Evolutionary conservation across 805 yeast species (phyloP).

Genomic region (Vanderwaltozyma yarrowii): DNA sequence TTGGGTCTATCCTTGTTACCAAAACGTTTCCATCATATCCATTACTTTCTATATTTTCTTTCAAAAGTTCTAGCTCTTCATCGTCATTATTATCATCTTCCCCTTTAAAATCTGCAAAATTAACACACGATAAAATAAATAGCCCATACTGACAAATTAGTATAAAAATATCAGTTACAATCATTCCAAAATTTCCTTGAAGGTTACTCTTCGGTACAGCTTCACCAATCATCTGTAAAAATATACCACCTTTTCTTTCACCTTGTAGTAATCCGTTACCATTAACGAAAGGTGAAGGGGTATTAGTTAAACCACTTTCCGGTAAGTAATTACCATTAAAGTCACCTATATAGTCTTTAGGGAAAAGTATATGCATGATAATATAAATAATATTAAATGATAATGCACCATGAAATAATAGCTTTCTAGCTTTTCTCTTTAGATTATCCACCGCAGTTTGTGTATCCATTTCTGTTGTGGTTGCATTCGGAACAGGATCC

Average conservation of each 20-base stretch:
- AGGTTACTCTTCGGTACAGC: slow-evolving; percentile 26
- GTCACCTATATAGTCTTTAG: slow-evolving; percentile 30
- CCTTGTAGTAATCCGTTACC: slow-evolving; percentile 20
- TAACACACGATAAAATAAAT: slow-evolving; percentile 20
- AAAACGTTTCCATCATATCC: slow-evolving; percentile 37
- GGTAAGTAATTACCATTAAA: slow-evolving; percentile 17
- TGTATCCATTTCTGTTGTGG: background rate
- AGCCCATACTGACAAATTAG: slow-evolving; percentile 20
- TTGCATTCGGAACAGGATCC: background rate
- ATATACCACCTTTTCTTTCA: slow-evolving; percentile 30
- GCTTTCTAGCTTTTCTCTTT: slow-evolving; percentile 15
- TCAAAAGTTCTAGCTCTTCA: slow-evolving; percentile 6
- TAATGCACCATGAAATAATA: slow-evolving; percentile 19
- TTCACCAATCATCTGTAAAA: slow-evolving; percentile 42
- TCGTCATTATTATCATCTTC: slow-evolving; percentile 5
- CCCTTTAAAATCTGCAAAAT: slow-evolving; percentile 16
- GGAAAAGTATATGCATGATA: slow-evolving; percentile 15
- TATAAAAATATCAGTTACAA: slow-evolving; percentile 20
- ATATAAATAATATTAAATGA: slow-evolving; percentile 16
- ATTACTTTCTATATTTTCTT: slow-evolving; percentile 25
- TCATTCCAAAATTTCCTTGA: slow-evolving; percentile 25
- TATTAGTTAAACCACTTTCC: slow-evolving; percentile 20
- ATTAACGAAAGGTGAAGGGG: slow-evolving; percentile 23
- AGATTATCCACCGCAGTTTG: slow-evolving; percentile 3
- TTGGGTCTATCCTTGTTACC: slow-evolving; percentile 30